Evolutionary conservation across 1,284 basidiomycete genomes (phyloP).

Genomic region (Anthracocystis walkeri): DNA sequence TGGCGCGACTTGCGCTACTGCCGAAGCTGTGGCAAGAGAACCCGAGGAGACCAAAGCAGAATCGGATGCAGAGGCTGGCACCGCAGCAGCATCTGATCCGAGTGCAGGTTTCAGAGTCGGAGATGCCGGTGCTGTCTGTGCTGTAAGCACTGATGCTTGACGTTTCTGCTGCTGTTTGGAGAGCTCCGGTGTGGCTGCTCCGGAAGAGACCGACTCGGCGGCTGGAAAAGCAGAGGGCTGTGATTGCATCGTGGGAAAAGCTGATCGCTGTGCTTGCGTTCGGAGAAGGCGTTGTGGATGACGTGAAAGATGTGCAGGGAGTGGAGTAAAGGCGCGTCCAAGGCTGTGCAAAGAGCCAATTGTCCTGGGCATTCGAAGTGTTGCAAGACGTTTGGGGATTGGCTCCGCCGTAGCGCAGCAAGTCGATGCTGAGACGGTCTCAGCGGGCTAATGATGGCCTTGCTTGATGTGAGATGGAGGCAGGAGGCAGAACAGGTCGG

Average conservation of each 20-base stretch:
- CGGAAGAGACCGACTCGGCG: constrained; percentile 13
- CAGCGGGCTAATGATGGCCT: too few relatives aligned
- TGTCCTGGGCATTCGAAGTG: constrained; percentile 12
- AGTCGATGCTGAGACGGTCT: too few relatives aligned
- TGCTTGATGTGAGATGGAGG: too few relatives aligned
- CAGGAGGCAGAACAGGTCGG: too few relatives aligned
- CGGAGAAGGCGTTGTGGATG: constrained; percentile 6
- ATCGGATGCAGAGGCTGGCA: constrained; percentile 32
- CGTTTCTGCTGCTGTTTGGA: constrained; percentile 26
- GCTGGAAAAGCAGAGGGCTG: constrained; percentile 6
- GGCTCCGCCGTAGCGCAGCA: not conserved
- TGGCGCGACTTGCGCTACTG: constrained; percentile 5
- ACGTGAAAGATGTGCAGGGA: not conserved
- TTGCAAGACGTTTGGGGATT: not conserved
- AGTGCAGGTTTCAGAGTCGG: constrained; percentile 11
- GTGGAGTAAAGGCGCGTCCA: not conserved
- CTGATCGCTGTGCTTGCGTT: not conserved
- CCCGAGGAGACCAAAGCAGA: constrained; percentile 17
- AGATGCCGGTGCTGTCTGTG: constrained; percentile 33
- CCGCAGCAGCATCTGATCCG: constrained; percentile 7
- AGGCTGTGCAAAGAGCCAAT: not conserved
- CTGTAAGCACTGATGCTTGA: constrained; percentile 28
- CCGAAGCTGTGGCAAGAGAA: constrained; percentile 1
- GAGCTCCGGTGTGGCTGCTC: constrained; percentile 7
- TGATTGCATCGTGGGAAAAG: constrained; percentile 4